phyloP scores from a whole-genome alignment of 106 monocot genomes.

The Cymbidium sinense region DNA sequence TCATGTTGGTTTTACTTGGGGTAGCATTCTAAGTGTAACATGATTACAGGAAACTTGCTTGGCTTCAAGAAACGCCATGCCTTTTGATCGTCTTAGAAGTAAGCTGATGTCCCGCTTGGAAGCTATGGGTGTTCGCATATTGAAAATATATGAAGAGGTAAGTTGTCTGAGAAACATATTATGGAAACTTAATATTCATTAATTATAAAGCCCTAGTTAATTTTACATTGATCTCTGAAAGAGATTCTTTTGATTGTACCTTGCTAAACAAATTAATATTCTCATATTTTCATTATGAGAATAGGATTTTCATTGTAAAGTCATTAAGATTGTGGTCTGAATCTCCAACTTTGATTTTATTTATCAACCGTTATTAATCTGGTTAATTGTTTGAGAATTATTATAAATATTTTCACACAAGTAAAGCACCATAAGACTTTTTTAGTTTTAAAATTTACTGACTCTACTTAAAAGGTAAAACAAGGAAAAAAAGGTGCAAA shows the following conservation, averaged over 20 bases:
- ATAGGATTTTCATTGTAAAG: too few species aligned
- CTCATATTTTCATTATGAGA: too few species aligned
- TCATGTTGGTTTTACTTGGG: not conserved
- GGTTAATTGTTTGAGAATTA: too few species aligned
- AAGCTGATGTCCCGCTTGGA: constrained; percentile 79
- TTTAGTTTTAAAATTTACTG: too few species aligned
- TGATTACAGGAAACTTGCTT: constrained; percentile 86
- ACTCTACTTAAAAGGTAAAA: too few species aligned
- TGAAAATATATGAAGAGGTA: constrained; percentile 89
- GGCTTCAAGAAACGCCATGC: constrained; percentile 92
- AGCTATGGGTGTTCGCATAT: constrained; percentile 78
- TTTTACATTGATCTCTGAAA: not conserved
- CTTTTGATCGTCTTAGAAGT: constrained; percentile 81
- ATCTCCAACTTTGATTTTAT: not conserved
- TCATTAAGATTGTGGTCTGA: not conserved
- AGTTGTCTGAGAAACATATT: constrained; percentile 3
- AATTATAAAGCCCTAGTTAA: not conserved
- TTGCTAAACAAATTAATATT: not conserved
- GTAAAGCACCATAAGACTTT: too few species aligned
- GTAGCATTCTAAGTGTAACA: not conserved
- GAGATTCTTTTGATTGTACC: not conserved
- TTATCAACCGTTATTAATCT: not conserved
- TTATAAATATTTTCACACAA: too few species aligned
- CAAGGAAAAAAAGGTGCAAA: too few species aligned
- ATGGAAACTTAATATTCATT: not conserved